Evolutionary conservation across 129 eudicot species (phyloP).

Genomic region (Pittosporum tobira): DNA sequence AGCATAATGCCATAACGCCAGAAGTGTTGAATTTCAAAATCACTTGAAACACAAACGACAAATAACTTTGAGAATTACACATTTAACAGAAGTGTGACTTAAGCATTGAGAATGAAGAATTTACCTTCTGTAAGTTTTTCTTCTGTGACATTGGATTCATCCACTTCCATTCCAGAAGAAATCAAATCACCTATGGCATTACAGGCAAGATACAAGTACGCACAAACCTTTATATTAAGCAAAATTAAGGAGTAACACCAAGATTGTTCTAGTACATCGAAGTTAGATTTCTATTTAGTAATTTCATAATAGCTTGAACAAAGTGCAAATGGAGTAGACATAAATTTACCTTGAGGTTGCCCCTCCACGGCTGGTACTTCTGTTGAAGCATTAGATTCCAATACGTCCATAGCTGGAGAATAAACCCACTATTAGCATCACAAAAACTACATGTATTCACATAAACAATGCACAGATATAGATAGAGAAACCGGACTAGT

Average conservation of each 20-base stretch:
- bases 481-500: too few relatives aligned
- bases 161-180: background rate
- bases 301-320: background rate
- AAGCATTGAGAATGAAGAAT: background rate
- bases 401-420: background rate
- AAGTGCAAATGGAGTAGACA: background rate
- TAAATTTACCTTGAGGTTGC: conserved; percentile 1
- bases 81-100: background rate
- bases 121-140: background rate
- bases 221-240: background rate
- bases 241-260: background rate
- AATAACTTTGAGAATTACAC: background rate
- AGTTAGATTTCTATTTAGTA: background rate
- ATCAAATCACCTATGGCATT: background rate
- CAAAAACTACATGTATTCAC: background rate
- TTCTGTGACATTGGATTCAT: background rate
- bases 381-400: background rate
- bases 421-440: background rate
- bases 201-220: background rate
- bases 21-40: background rate
- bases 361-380: background rate
- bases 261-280: background rate
- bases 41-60: background rate
- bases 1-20: too few relatives aligned
- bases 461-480: background rate